These are phyloP conservation scores for Irpex sp. DNA, from an alignment of 1,284 basidiomycete genomes.

Conservation along the genomic window DNA sequence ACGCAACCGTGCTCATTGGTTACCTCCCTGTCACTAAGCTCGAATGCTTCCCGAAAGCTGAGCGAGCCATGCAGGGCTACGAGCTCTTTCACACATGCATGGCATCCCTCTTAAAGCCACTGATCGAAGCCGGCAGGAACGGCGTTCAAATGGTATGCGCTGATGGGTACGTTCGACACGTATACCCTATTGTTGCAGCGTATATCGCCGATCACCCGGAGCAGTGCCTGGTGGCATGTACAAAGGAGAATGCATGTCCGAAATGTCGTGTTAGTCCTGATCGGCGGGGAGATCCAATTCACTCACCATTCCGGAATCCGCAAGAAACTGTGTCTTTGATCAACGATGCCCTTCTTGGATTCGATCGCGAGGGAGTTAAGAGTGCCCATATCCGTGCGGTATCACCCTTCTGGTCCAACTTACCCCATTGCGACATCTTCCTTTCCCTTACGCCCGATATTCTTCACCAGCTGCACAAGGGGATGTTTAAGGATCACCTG, in stretches of 20 bases:
- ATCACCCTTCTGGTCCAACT: slow-evolving; percentile 23
- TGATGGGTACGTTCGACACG: slow-evolving; percentile 17
- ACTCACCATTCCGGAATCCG: slow-evolving; percentile 4
- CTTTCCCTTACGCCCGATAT: slow-evolving; percentile 22
- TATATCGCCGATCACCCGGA: slow-evolving; percentile 27
- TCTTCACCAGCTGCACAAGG: slow-evolving; percentile 28
- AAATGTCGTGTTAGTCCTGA: slow-evolving; percentile 15
- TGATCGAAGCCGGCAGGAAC: slow-evolving; percentile 17
- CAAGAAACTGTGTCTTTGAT: background rate
- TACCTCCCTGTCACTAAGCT: slow-evolving; percentile 25
- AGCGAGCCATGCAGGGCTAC: slow-evolving; percentile 12
- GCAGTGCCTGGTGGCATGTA: slow-evolving; percentile 22
- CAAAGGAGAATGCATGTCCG: slow-evolving; percentile 19
- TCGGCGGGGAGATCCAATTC: slow-evolving; percentile 8
- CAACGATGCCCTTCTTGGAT: background rate
- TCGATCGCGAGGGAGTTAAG: background rate
- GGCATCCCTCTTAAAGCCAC: slow-evolving; percentile 16
- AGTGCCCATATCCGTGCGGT: slow-evolving; percentile 13
- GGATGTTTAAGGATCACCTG: slow-evolving; percentile 28
- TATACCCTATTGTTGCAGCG: slow-evolving; percentile 25
- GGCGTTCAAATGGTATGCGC: slow-evolving; percentile 24
- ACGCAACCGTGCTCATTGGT: slow-evolving; percentile 23
- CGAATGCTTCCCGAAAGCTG: slow-evolving; percentile 16
- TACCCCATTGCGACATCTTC: slow-evolving; percentile 21
- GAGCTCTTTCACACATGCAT: slow-evolving; percentile 28